A percentile compares a stretch with the other conserved stretches of the same genome.
Evolutionary conservation across 2,329 filamentous ascomycete species (phyloP).

Genomic region (Colletotrichum destructivum): DNA sequence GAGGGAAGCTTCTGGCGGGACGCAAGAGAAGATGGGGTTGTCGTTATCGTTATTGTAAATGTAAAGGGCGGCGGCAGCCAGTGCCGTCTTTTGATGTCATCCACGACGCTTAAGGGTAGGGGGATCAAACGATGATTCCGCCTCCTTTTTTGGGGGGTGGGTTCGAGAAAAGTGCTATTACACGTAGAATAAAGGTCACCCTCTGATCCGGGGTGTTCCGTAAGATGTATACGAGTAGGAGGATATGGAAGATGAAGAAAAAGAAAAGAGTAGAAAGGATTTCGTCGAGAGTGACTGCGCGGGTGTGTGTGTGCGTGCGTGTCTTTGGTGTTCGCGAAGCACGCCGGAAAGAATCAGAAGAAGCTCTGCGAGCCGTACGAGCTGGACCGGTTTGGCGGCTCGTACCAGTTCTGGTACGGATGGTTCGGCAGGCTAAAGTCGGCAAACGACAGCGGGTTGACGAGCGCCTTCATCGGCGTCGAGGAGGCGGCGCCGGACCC

Average conservation of each 20-base stretch:
- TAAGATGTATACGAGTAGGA: no score
- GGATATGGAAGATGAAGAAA: background rate
- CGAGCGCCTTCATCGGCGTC: constrained; percentile 54
- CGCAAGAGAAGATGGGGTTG: background rate
- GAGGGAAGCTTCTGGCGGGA: background rate
- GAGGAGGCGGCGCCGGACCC: constrained; percentile 44
- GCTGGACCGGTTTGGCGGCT: constrained; percentile 73
- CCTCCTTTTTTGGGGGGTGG: background rate
- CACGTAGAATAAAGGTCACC: background rate
- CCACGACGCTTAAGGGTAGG: background rate
- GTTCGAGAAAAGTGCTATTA: background rate
- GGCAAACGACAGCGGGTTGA: constrained; percentile 81
- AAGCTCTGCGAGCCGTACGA: constrained; percentile 37
- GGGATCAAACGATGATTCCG: no score
- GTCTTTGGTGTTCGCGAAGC: no score
- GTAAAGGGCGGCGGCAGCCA: constrained; percentile 19
- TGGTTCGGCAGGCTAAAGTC: constrained; percentile 85
- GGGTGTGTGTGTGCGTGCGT: no score
- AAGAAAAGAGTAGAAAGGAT: background rate
- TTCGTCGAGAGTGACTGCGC: background rate
- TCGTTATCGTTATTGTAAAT: constrained; percentile 17
- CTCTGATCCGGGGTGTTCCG: no score
- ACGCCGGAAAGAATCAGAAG: constrained; percentile 14
- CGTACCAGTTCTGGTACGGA: constrained; percentile 86
- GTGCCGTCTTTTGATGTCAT: constrained; percentile 12